Evolutionary conservation across 768 basidiomycete species (phyloP).

Genomic region (Dioszegia hungarica): DNA sequence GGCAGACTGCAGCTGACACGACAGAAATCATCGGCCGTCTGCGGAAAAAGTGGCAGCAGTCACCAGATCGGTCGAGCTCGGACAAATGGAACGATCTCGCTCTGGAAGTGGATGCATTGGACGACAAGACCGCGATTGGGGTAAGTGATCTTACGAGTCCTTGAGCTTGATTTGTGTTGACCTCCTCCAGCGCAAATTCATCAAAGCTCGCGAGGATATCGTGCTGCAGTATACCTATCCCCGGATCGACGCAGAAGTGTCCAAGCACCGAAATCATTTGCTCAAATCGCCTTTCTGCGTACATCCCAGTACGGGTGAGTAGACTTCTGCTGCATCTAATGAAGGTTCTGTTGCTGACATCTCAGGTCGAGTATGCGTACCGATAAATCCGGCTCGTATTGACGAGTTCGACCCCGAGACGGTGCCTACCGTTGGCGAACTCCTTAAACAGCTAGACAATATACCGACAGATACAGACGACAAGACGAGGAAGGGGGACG

Average conservation of each 20-base stretch:
- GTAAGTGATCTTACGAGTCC: conserved; percentile 16
- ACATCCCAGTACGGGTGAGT: conserved; percentile 74
- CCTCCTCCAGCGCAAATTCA: conserved; percentile 43
- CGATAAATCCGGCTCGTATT: conserved; percentile 69
- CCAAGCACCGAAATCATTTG: conserved; percentile 94
- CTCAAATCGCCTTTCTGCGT: conserved; percentile 96
- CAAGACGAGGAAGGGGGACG: conserved; percentile 20
- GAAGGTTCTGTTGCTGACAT: background rate
- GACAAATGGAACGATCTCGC: conserved; percentile 70
- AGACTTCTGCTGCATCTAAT: background rate
- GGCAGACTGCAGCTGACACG: background rate
- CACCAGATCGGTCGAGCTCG: conserved; percentile 57
- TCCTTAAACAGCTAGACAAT: conserved; percentile 72
- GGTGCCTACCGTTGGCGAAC: conserved; percentile 80
- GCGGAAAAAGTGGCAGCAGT: conserved; percentile 59
- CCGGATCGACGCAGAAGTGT: conserved; percentile 92
- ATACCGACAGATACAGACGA: conserved; percentile 21
- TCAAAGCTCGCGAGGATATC: conserved; percentile 71
- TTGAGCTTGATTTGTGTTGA: background rate
- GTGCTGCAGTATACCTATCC: conserved; percentile 93
- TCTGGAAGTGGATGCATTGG: conserved; percentile 7
- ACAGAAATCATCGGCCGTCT: conserved; percentile 54
- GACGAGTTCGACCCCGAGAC: conserved; percentile 74
- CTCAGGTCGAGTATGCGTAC: conserved; percentile 82
- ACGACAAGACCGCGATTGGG: conserved; percentile 12